These are phyloP conservation scores for Beta corolliflora DNA, from an alignment of 179 eudicot genomes.

Conservation along the genomic window DNA sequence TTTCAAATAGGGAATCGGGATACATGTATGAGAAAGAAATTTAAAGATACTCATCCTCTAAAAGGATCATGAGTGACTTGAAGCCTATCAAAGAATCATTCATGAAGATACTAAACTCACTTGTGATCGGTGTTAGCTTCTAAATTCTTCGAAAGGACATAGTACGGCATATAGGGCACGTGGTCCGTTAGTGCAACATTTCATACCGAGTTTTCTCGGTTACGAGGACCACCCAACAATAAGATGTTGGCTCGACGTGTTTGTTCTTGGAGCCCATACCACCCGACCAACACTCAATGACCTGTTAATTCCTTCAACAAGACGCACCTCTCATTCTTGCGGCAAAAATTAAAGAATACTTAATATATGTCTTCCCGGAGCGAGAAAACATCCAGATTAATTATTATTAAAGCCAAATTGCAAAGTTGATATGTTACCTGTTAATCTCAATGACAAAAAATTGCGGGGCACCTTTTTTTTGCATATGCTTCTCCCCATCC, in stretches of 20 bases:
- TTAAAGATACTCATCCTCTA: background rate
- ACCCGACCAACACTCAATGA: conserved; percentile 85
- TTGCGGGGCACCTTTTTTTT: conserved; percentile 79
- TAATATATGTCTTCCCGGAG: background rate
- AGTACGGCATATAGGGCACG: conserved; percentile 64
- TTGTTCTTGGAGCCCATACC: conserved; percentile 72
- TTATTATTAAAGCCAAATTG: background rate
- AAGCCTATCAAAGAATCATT: background rate
- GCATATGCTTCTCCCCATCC: conserved; percentile 92
- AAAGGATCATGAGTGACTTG: background rate
- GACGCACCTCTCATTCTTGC: conserved; percentile 76
- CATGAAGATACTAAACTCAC: conserved; percentile 32
- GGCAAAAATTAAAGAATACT: background rate
- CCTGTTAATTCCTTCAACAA: conserved; percentile 59
- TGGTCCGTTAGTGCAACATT: conserved; percentile 78
- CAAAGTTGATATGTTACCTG: conserved; percentile 48
- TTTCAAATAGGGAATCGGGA: background rate
- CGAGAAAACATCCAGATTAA: background rate
- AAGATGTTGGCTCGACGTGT: conserved; percentile 51
- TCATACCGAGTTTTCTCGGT: conserved; percentile 82
- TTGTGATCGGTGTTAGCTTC: conserved; percentile 32
- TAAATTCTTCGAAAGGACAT: conserved; percentile 48
- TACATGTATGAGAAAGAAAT: background rate
- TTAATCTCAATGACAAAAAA: conserved; percentile 68
- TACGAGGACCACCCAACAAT: conserved; percentile 89